Percentiles rank a stretch among this genome's conserved stretches.
These are phyloP conservation scores for Diaporthe citriasiana DNA, from an alignment of 2,329 filamentous ascomycete species.

Conservation along the genomic window DNA sequence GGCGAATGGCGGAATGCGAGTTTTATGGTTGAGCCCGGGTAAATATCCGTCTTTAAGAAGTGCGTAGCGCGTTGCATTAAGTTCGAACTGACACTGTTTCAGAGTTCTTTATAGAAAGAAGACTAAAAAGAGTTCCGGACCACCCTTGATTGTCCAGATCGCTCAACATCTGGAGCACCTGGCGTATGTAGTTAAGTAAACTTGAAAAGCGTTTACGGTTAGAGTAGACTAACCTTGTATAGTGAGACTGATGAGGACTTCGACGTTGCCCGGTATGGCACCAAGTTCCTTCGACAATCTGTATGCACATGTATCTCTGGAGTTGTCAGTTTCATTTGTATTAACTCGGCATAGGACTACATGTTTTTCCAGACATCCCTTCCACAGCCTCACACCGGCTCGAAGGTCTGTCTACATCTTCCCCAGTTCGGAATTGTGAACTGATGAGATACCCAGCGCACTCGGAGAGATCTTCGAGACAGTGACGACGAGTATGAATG, in stretches of 20 bases:
- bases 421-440: no score
- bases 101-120: no score
- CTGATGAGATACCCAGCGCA: neutral
- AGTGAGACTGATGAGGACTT: neutral
- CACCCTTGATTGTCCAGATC: neutral
- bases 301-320: neutral
- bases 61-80: neutral
- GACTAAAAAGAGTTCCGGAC: neutral
- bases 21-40: neutral
- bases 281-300: neutral
- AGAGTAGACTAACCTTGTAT: neutral
- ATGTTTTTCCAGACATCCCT: neutral
- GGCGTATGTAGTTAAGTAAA: neutral
- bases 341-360: neutral
- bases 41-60: accelerated
- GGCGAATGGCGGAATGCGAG: neutral
- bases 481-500: neutral
- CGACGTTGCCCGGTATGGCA: neutral
- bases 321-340: neutral
- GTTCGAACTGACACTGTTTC: neutral
- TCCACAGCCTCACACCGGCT: neutral
- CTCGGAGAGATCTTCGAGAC: neutral
- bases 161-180: neutral
- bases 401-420: neutral
- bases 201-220: neutral